Percentiles rank a stretch among this genome's conserved stretches.
These are phyloP conservation scores for Hypoxylon perforatum DNA, from an alignment of 495 filamentous ascomycete genomes.

Conservation along the genomic window DNA sequence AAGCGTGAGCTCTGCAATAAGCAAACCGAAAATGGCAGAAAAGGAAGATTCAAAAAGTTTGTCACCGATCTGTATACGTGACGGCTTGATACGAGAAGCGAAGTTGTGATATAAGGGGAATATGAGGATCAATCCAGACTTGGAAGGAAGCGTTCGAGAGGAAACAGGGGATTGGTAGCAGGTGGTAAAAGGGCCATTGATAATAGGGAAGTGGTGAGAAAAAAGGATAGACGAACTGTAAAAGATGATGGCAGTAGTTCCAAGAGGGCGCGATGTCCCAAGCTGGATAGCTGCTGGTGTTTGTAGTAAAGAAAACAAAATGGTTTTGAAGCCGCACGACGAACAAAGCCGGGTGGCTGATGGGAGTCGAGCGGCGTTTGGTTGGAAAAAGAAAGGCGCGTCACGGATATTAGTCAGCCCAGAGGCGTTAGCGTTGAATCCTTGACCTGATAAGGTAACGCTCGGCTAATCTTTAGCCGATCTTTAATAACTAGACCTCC, in stretches of 20 bases:
- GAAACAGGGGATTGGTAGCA: slow-evolving; percentile 37
- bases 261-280: slow-evolving; percentile 45
- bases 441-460: too few relatives aligned
- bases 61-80: slow-evolving; percentile 52
- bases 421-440: too few relatives aligned
- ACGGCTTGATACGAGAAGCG: slow-evolving; percentile 49
- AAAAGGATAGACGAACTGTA: slow-evolving; percentile 55
- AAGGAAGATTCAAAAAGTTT: slow-evolving; percentile 44
- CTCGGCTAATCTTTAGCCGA: too few relatives aligned
- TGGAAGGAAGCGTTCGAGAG: slow-evolving; percentile 32
- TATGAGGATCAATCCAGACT: slow-evolving; percentile 38
- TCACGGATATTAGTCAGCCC: background rate
- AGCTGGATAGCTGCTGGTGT: slow-evolving; percentile 42
- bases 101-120: slow-evolving; percentile 36
- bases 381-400: background rate
- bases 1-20: slow-evolving; percentile 50
- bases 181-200: slow-evolving; percentile 33
- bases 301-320: slow-evolving; percentile 20
- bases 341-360: slow-evolving; percentile 10
- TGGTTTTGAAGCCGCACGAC: slow-evolving; percentile 3
- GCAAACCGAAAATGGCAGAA: slow-evolving; percentile 45
- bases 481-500: too few relatives aligned
- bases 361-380: background rate
- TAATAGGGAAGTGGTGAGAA: slow-evolving; percentile 37
- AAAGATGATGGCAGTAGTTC: slow-evolving; percentile 38